A percentile compares a stretch with the other conserved stretches of the same genome.
phyloP scores from a whole-genome alignment of 1,284 basidiomycete species.

The Apiotrichum veenhuisii region DNA sequence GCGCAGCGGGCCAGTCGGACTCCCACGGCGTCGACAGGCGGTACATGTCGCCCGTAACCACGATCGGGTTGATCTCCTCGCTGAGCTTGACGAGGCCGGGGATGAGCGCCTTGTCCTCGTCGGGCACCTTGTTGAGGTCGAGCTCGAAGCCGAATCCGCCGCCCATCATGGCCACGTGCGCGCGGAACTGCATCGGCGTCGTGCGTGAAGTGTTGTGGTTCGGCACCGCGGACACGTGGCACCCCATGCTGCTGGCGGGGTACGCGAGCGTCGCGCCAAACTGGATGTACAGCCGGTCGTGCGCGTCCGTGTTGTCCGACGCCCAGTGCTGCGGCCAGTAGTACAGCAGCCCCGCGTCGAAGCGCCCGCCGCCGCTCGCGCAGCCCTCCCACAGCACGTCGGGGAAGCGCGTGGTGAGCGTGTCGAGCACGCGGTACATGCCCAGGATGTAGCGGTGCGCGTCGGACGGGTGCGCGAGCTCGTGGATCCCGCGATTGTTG shows the following conservation, averaged over 20 bases:
- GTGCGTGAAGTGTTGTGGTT: conserved; percentile 31
- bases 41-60: conserved; percentile 30
- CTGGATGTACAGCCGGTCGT: conserved; percentile 34
- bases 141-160: conserved; percentile 39
- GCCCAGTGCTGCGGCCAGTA: conserved; percentile 38
- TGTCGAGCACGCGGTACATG: conserved; percentile 31
- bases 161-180: conserved; percentile 41
- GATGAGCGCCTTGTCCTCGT: conserved; percentile 21
- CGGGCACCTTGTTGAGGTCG: conserved; percentile 20
- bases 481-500: conserved; percentile 38
- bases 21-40: conserved; percentile 21
- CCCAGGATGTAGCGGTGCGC: conserved; percentile 35
- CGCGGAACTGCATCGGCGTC: conserved; percentile 35
- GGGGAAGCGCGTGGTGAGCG: conserved; percentile 28
- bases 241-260: conserved; percentile 30
- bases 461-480: conserved; percentile 24
- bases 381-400: conserved; percentile 38
- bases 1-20: conserved; percentile 31
- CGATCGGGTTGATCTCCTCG: conserved; percentile 25
- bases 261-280: conserved; percentile 31
- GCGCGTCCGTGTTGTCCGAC: conserved; percentile 35
- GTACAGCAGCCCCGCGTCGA: conserved; percentile 33
- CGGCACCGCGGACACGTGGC: conserved; percentile 31
- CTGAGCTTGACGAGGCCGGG: conserved; percentile 19
- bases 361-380: conserved; percentile 36